Evolutionary conservation across 1,139 yeast species (phyloP), one percentile per base, ranked within the genome.

Genomic region (Tardiomyces depauwii): DNA sequence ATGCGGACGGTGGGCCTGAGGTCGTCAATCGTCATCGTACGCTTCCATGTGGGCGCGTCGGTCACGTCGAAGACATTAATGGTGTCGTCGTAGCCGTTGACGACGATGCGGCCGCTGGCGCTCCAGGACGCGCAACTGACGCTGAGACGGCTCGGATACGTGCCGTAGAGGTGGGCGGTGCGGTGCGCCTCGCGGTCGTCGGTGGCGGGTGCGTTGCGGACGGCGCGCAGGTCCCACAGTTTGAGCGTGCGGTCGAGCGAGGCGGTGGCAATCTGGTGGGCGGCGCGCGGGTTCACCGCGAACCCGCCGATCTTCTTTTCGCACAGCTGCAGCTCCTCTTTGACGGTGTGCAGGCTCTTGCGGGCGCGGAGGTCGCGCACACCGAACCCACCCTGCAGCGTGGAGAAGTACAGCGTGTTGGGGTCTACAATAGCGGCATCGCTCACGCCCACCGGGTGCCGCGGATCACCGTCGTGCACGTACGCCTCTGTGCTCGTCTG

Each of bases 221-320:
- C 58, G 44, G 73, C 75, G 47, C 96, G 68, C 40, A 88, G 64
- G 62, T 91, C 98, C 96, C 96, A 91, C 1, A 91, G 63, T 51
- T 84, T 76, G 62, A 91, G 61, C 0, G 91, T 76, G 53, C 97
- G 70, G 60, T 91, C 98, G 44, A 91, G 70, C 0, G 96, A 88
- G 0, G 89, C 94, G 0, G 96, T 82, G 2, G 91, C 93, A 2
- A 88, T 72, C 53, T 83, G 84, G 53, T 68, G 56, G 1, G 54
- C 48, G n/a, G 66, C 58, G 2, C 64, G 66, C 1, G 97, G 97
- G 56, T 86, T 87, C 19, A 86, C 74, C 1, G 82, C 63, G 62
- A 91, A 84, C 1, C 93, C 87, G 0, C 97, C 97, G 48, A 89
- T 87, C 60, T 91, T 91, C 60, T 89, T 88, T 57, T 86, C 95